Evolutionary conservation across 2,329 filamentous ascomycete species (phyloP), one percentile per base, ranked within the genome.

Genomic region (Xylaria sp.): DNA sequence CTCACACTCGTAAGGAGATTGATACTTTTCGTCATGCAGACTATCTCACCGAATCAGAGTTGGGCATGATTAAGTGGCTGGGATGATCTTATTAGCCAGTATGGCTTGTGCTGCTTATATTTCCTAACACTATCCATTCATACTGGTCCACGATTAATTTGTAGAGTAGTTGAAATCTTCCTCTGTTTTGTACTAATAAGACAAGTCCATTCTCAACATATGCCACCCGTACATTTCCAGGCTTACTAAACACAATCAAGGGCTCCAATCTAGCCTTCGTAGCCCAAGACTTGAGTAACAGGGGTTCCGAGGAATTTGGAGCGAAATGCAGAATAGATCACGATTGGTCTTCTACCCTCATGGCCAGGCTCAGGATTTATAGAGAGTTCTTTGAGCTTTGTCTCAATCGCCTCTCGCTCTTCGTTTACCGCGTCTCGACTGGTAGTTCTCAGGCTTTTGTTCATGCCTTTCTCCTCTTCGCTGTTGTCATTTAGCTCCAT

Each of bases 271-370:
- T 57, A 51, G 1, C 11, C 13, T 44, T 49, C 33, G 23, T 57
- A 60, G 7, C 58, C 51, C 51, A 62, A 36, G 28, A 66, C 42
- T 2, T 56, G 57, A 31, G 49, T 49, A 6, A 61, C 58, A 2
- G 63, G 63, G n/a, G 23, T 40, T 11, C 63, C 63, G 13, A 66
- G 63, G 2, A 66, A 40, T 31, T 38, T 60, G 15, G 63, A 61
- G 20, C 57, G 58, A 33, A 66, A 56, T 11, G 48, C 49, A n/a
- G 48, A 66, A 6, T 61, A 66, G 26, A 48, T 40, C 20, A 61
- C 42, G 28, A 66, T 66, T 3, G 58, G 57, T 2, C 6, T 46
- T 49, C 48, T 61, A 3, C 57, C 40, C 15, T 57, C 40, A 6
- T 26, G 28, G n/a, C 57, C 56, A 20, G 57, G 48, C 31, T 59